Evolutionary conservation across 768 basidiomycete genomes (phyloP).

Genomic region (Dendrothele bispora): DNA sequence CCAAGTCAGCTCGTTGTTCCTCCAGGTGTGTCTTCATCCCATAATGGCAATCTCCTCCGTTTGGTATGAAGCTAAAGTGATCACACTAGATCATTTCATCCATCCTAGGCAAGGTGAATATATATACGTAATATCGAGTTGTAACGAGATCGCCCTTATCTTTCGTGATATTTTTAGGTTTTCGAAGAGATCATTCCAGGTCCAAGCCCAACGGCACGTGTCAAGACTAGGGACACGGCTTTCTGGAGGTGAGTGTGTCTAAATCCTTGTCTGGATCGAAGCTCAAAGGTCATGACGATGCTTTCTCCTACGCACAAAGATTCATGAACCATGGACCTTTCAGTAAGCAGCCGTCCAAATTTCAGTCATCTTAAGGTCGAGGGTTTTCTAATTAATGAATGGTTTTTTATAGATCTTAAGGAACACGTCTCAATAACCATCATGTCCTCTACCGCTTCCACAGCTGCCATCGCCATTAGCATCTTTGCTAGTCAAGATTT

Average conservation of each 20-base stretch:
- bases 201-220: conserved; percentile 17
- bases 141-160: too few species aligned
- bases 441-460: conserved; percentile 54
- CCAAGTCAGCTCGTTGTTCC: conserved; percentile 39
- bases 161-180: conserved; percentile 9
- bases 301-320: conserved; percentile 11
- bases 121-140: too few species aligned
- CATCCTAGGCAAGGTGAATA: conserved; percentile 39
- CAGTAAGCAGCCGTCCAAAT: conserved; percentile 35
- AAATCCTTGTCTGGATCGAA: too few species aligned
- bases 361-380: not conserved
- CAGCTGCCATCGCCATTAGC: conserved; percentile 49
- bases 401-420: conserved; percentile 26
- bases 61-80: not conserved
- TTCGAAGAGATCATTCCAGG: conserved; percentile 31
- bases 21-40: conserved; percentile 21
- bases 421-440: conserved; percentile 58
- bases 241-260: conserved; percentile 32
- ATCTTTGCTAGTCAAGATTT: conserved; percentile 55
- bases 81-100: conserved; percentile 35
- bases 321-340: conserved; percentile 55
- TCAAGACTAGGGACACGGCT: conserved; percentile 25
- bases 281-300: not conserved
- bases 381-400: not conserved
- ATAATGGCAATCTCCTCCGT: not conserved